Evolutionary conservation across 352 stramenopile genomes (phyloP), one percentile per base, ranked within the genome.

Genomic region (Phytophthora cactorum): DNA sequence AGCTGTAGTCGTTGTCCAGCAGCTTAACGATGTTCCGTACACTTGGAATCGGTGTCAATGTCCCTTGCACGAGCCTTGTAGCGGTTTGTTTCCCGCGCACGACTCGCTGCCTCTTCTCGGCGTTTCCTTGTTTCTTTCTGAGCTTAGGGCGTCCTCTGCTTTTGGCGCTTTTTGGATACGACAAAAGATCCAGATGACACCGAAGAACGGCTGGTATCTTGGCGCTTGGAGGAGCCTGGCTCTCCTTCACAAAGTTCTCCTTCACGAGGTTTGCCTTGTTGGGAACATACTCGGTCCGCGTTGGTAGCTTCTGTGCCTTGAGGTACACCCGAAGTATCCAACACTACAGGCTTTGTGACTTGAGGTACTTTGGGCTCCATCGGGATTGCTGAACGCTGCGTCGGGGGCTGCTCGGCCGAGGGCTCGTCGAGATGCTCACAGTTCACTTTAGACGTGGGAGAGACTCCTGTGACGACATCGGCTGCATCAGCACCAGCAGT

Each of bases 191-290:
- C 34, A 29, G 56, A 41, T 43, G 28, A 15, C 28, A 17, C 2
- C 8, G 47, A 66, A 8, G 46, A 39, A 22, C 25, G 52, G 49
- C 38, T 63, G 14, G 27, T 22, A 31, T 63, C 34, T 52, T 63
- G 31, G 14, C 22, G 52, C 22, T 32, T 63, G 59, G 8, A 54
- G 11, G 14, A 66, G 12, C 46, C 10, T 27, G 46, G 17, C 32
- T 51, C 15, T 10, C 15, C 39, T 14, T 5, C 11, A 22, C n/a
- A n/a, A n/a, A n/a, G n/a, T n/a, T n/a, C n/a, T n/a, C n/a, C n/a
- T n/a, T n/a, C n/a, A n/a, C n/a, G n/a, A n/a, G n/a, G n/a, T n/a
- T n/a, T n/a, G n/a, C n/a, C n/a, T n/a, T n/a, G n/a, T n/a, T n/a
- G n/a, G n/a, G n/a, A n/a, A n/a, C n/a, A n/a, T n/a, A n/a, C n/a